Conservation (phyloP, 805 yeast species). For the Cyberlindnera samutprakarnensis region DNA sequence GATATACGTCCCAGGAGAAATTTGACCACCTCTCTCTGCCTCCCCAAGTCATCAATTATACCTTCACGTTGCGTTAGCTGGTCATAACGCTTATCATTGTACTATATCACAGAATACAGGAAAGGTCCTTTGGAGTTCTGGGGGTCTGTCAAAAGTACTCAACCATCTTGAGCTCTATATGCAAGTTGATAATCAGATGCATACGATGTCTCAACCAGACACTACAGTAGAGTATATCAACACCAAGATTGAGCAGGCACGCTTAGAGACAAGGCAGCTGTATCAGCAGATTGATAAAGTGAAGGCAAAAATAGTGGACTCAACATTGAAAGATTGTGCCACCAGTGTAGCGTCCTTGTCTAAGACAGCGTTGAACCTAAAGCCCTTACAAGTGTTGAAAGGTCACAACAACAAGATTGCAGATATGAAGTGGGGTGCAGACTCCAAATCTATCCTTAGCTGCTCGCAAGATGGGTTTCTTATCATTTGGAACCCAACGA, state of each 20-base stretch:
- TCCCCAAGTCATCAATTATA: too few relatives aligned
- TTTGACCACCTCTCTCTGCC: too few relatives aligned
- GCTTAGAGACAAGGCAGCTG: slow-evolving; percentile 39
- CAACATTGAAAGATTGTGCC: slow-evolving; percentile 35
- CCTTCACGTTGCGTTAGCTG: too few relatives aligned
- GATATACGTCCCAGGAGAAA: too few relatives aligned
- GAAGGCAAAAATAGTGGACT: slow-evolving; percentile 36
- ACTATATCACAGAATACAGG: too few relatives aligned
- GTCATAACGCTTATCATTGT: too few relatives aligned
- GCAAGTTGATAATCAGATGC: too few relatives aligned
- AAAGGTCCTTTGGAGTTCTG: too few relatives aligned
- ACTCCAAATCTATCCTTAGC: slow-evolving; percentile 52
- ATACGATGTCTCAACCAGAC: slow-evolving; percentile 4
- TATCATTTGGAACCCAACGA: slow-evolving; percentile 73
- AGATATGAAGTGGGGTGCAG: slow-evolving; percentile 59
- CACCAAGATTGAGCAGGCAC: slow-evolving; percentile 28
- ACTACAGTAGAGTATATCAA: slow-evolving; percentile 8
- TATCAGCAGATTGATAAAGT: slow-evolving; percentile 41
- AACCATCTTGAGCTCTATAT: too few relatives aligned
- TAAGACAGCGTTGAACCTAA: slow-evolving; percentile 23
- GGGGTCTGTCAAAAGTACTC: too few relatives aligned
- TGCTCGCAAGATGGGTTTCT: slow-evolving; percentile 85
- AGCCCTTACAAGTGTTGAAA: slow-evolving; percentile 29
- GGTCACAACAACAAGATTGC: slow-evolving; percentile 69
- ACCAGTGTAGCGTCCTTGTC: slow-evolving; percentile 10